Base-by-base conservation (phyloP, 768 basidiomycete species). In the Trametes cingulata region DNA sequence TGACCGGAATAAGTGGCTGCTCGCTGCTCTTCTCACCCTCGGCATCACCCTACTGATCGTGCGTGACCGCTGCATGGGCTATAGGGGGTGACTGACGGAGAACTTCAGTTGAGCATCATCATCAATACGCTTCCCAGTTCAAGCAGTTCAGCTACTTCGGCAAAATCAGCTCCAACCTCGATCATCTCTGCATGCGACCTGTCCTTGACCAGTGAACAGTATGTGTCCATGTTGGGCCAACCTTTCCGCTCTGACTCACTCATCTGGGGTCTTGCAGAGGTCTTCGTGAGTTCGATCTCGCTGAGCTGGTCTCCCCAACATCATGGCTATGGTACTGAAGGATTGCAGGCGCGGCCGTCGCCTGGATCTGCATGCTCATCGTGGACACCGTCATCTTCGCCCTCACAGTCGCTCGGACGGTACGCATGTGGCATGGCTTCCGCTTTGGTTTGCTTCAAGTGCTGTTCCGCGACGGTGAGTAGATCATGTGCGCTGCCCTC, bases 401-500 rank as follows among this genome's bases (percentile, higher is more conserved):
- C 0, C 50, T 58, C 4, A 58, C 57, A 6, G 3, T 58, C 1
- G 2, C 33, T 29, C 39, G 40, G n/a, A 45, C 50, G n/a, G 2
- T 45, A 1, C 41, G 27, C 20, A 51, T 52, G 49, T 27, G 57
- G 6, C 19, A 37, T 5, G 37, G 5, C 22, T 7, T 58, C n/a
- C 37, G 25, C 5, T 24, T 45, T 17, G 39, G 49, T 3, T 10
- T 52, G 24, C 19, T 58, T 4, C 22, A 15, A 14, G 41, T 58
- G 6, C 35, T 58, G 9, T 58, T 58, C 46, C 49, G 57, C 13
- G 58, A 60, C 20, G 58, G 58, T 54, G 17, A 41, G 57, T 43
- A n/a, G 19, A 39, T 22, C 12, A 33, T 22, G 27, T 10, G 48
- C 12, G 20, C 36, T 9, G 22, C 15, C n/a, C n/a, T n/a, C n/a